These are phyloP conservation scores for Aspergillus hiratsukae DNA, from an alignment of 2,329 filamentous ascomycete species.

Conservation along the genomic window DNA sequence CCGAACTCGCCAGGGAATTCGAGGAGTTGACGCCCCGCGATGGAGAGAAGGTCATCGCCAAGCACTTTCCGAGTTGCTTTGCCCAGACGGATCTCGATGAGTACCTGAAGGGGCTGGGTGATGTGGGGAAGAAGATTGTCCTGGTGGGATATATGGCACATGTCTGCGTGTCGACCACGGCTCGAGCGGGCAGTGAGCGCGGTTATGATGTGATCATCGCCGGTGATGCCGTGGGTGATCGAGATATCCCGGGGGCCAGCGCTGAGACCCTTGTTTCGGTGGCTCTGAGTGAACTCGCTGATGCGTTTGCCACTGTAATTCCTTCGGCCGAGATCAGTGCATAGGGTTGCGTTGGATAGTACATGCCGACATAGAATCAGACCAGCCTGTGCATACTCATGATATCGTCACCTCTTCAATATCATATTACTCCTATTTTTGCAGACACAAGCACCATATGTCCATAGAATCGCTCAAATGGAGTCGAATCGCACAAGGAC, in stretches of 20 bases:
- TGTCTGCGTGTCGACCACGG: slow-evolving; percentile 60
- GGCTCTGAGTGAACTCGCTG: slow-evolving; percentile 55
- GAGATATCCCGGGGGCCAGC: slow-evolving; percentile 60
- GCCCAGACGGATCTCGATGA: slow-evolving; percentile 56
- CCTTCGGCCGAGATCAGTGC: slow-evolving; percentile 43
- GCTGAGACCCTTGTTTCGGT: slow-evolving; percentile 48
- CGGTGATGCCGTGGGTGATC: slow-evolving; percentile 60
- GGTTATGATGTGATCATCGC: slow-evolving; percentile 62
- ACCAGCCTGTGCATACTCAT: too few species aligned
- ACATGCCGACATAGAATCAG: background rate
- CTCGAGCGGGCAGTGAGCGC: slow-evolving; percentile 55
- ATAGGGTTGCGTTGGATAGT: background rate
- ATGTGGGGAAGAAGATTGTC: slow-evolving; percentile 54
- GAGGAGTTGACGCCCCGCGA: slow-evolving; percentile 52
- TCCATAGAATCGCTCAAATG: too few species aligned
- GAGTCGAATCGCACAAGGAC: too few species aligned
- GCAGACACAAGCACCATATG: too few species aligned
- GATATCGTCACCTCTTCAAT: background rate
- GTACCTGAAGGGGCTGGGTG: slow-evolving; percentile 47
- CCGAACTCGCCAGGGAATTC: slow-evolving; percentile 57
- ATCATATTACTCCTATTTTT: too few species aligned
- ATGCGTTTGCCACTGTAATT: slow-evolving; percentile 61
- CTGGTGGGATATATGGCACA: slow-evolving; percentile 48
- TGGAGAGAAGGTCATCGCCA: slow-evolving; percentile 56
- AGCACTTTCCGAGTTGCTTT: slow-evolving; percentile 57